phyloP scores from a whole-genome alignment of 2,329 filamentous ascomycete species.

The Penicillium sp. region DNA sequence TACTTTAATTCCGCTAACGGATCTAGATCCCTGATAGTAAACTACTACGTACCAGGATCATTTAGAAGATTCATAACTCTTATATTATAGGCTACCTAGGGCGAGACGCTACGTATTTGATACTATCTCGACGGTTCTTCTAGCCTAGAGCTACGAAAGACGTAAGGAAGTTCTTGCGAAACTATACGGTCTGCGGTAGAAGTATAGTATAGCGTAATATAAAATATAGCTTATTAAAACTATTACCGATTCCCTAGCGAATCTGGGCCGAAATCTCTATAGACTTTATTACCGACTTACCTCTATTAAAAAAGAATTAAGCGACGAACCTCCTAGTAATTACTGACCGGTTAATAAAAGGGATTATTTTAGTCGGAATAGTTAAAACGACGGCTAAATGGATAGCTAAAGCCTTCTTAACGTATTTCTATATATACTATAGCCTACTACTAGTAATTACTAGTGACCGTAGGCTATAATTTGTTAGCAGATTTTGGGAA shows the following conservation, averaged over 20 bases:
- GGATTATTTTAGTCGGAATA: not conserved
- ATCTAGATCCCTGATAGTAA: slow-evolving; percentile 1
- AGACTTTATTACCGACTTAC: not conserved
- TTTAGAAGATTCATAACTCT: not conserved
- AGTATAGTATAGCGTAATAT: slow-evolving; percentile 1
- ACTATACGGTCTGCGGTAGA: not conserved
- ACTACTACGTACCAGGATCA: not conserved
- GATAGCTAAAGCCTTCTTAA: not conserved
- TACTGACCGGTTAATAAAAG: not conserved
- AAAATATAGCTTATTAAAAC: slow-evolving; percentile 1
- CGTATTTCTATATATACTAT: not conserved
- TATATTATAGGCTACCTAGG: not conserved
- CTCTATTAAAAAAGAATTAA: not conserved
- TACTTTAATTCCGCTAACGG: not conserved
- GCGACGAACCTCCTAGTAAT: slow-evolving; percentile 1
- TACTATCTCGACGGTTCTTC: slow-evolving; percentile 1
- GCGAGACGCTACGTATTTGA: not conserved
- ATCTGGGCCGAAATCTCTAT: slow-evolving; percentile 1
- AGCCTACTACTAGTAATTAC: not conserved
- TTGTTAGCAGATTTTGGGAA: not conserved
- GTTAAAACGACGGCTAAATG: not conserved
- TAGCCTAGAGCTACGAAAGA: not conserved
- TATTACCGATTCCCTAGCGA: not conserved
- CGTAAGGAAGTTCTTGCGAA: not conserved
- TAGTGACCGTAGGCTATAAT: not conserved